A percentile compares a stretch with the other conserved stretches of the same genome.
Conservation (phyloP, 805 yeast species). For the Myxozyma vanderwaltii region DNA sequence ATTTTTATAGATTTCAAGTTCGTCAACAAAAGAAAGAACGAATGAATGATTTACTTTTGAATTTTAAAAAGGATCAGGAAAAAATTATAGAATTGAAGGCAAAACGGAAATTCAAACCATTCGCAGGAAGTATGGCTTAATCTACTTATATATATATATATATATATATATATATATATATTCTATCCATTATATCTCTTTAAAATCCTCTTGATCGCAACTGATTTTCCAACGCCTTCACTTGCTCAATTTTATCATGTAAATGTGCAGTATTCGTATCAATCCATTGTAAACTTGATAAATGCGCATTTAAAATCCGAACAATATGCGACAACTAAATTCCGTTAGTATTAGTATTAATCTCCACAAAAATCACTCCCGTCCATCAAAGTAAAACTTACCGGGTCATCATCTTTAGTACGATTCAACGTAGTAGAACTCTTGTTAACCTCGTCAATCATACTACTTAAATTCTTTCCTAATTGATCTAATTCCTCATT, state of each 20-base stretch:
- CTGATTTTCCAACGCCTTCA: slow-evolving; percentile 35
- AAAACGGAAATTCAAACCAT: slow-evolving; percentile 83
- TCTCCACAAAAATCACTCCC: neutral
- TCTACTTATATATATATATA: neutral
- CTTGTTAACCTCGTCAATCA: slow-evolving; percentile 79
- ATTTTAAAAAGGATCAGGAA: slow-evolving; percentile 90
- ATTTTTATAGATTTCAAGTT: slow-evolving; percentile 94
- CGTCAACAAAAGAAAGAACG: slow-evolving; percentile 91
- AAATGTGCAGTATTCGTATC: slow-evolving; percentile 71
- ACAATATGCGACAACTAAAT: slow-evolving; percentile 53
- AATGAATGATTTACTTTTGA: slow-evolving; percentile 79
- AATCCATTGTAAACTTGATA: slow-evolving; percentile 85
- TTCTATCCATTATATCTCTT: neutral
- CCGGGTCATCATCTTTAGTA: slow-evolving; percentile 52
- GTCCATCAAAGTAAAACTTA: neutral
- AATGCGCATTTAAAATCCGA: slow-evolving; percentile 79
- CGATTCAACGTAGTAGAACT: slow-evolving; percentile 39
- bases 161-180: neutral
- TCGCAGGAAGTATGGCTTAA: slow-evolving; percentile 21
- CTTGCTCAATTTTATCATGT: slow-evolving; percentile 61
- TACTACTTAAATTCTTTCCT: slow-evolving; percentile 72
- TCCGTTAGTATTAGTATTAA: neutral
- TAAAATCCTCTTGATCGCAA: slow-evolving; percentile 11
- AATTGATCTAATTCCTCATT: slow-evolving; percentile 78
- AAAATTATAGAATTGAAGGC: slow-evolving; percentile 76